Conservation (phyloP, 495 filamentous ascomycete species). For the Penicillium riverlandense region DNA sequence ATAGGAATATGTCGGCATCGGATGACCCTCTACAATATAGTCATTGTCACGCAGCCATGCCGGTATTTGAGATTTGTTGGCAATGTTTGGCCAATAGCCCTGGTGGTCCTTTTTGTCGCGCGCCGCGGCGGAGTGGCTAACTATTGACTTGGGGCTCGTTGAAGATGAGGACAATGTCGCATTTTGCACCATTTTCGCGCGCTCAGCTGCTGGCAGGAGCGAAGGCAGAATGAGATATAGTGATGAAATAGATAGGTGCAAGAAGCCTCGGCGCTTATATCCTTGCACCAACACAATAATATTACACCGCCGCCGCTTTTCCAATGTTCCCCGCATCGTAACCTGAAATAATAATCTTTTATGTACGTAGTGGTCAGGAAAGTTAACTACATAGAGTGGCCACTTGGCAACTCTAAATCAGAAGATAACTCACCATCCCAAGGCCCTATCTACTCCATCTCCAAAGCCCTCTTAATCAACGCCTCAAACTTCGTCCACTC, state of each 20-base stretch:
- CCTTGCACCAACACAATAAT: no score
- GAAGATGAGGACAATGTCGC: background rate
- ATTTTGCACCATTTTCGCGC: background rate
- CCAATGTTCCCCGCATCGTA: no score
- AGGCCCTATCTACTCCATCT: constrained; percentile 7
- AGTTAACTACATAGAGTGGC: no score
- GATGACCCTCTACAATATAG: constrained; percentile 9
- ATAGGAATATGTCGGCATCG: constrained; percentile 11
- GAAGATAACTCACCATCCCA: no score
- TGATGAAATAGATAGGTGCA: no score
- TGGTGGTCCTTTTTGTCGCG: background rate
- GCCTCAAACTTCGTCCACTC: constrained; percentile 33
- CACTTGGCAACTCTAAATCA: no score
- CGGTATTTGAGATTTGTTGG: constrained; percentile 6
- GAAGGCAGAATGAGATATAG: background rate
- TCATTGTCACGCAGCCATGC: constrained; percentile 11
- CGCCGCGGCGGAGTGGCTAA: background rate
- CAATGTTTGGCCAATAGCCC: constrained; percentile 5
- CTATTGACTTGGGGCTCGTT: background rate
- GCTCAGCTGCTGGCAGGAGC: background rate
- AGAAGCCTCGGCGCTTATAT: no score
- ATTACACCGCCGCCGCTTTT: no score
- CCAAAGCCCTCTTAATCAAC: constrained; percentile 20
- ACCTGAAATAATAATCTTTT: no score
- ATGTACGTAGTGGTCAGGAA: no score